These are phyloP conservation scores for Mortierella sp. DNA, from an alignment of 371 early-diverging fungal genomes.

Conservation along the genomic window DNA sequence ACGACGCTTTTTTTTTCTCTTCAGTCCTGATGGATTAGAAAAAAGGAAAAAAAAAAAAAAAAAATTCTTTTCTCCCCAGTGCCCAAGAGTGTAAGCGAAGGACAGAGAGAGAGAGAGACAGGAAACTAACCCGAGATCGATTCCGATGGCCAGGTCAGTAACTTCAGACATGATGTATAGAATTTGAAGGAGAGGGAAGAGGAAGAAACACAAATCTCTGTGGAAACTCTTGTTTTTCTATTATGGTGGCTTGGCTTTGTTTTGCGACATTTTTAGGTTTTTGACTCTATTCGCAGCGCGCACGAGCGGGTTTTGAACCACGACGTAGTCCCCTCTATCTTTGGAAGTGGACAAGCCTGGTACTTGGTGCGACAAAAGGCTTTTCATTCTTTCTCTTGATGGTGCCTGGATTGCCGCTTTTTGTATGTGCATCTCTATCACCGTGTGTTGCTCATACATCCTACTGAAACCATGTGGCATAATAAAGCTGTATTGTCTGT, in stretches of 20 bases:
- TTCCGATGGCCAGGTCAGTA: conserved; percentile 80
- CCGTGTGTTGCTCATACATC: no score
- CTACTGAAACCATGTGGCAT: no score
- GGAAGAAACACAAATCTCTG: conserved; percentile 43
- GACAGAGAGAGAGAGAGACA: background rate
- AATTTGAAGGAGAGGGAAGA: conserved; percentile 54
- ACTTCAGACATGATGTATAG: conserved; percentile 70
- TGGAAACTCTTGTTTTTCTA: conserved; percentile 22
- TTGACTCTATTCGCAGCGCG: background rate
- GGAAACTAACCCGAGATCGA: conserved; percentile 63
- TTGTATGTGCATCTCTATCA: no score
- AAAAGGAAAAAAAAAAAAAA: background rate
- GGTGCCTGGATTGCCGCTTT: no score
- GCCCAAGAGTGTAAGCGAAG: background rate
- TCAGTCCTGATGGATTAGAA: background rate
- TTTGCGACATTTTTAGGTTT: background rate
- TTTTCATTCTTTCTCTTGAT: no score
- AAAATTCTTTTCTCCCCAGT: no score
- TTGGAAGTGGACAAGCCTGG: no score
- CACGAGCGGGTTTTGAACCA: background rate
- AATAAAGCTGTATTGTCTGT: background rate
- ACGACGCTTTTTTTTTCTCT: background rate
- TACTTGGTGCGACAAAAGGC: no score
- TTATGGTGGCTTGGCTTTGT: conserved; percentile 13
- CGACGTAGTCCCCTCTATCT: background rate